Evolutionary conservation across 331 rosid genomes (phyloP), one percentile per base, ranked within the genome.

Genomic region (Prunus yedoensis): DNA sequence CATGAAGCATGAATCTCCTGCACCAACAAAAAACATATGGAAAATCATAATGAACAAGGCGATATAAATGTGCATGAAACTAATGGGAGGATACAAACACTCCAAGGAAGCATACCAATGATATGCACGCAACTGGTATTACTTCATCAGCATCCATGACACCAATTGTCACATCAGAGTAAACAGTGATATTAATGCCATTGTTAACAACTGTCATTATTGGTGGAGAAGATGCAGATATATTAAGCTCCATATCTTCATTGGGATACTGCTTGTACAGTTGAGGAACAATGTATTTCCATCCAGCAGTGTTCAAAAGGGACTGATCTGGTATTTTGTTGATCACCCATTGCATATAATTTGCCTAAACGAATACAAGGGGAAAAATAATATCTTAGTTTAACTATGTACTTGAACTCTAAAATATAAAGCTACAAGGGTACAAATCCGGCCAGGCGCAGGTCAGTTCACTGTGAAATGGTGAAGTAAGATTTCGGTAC

Each of bases 221-320:
- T 15, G 97, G 98, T 45, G 91, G 89, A 85, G 96, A 90, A 32
- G 93, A 83, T 43, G 61, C 67, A 43, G 88, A 82, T 53, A 90
- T 28, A 83, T 90, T 84, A 53, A 94, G 85, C 62, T 82, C 79
- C 85, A 94, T 90, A 80, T 87, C 88, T 62, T 89, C 83, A 74
- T 94, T 57, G 70, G 99, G 99, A 83, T 90, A 94, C 50, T 43
- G 73, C 79, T 74, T 83, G 92, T 89, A 94, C 32, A 94, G 82
- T 81, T 79, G 89, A 77, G 98, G 98, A 84, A 92, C 61, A 76
- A 92, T 66, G 81, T 84, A 82, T 88, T 83, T 91, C 98, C 97
- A 94, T 65, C 73, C 81, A 7, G 91, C 80, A 60, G 97, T 91
- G 84, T 90, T 91, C 84, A 91, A 70, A 80, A 86, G 77, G 52